Conservation (phyloP, 192 early-diverging fungal genomes). For the Dispira parvispora region DNA sequence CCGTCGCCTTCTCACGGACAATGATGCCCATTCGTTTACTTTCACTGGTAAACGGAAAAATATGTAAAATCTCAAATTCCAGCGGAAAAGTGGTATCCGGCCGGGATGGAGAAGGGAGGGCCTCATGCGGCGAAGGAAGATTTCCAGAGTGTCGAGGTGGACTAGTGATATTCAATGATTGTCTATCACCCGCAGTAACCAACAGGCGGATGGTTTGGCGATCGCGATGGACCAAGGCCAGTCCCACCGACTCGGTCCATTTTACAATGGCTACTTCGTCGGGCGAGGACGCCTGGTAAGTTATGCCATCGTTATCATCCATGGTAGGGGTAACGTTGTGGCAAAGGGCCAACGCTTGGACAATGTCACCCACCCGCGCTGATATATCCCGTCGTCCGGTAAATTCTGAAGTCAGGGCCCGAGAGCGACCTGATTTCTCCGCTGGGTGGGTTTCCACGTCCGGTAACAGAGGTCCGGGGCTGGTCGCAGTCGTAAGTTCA, state of each 20-base stretch:
- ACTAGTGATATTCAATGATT: background rate
- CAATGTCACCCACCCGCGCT: constrained; percentile 73
- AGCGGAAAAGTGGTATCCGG: constrained; percentile 13
- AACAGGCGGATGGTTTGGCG: constrained; percentile 46
- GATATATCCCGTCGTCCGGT: constrained; percentile 68
- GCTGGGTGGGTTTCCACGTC: background rate
- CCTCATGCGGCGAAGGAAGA: background rate
- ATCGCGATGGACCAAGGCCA: constrained; percentile 65
- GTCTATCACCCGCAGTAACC: constrained; percentile 18
- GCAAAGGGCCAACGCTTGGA: constrained; percentile 73
- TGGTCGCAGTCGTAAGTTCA: background rate
- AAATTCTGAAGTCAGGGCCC: background rate
- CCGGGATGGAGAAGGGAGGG: background rate
- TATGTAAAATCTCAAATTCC: constrained; percentile 67
- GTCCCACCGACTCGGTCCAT: constrained; percentile 78
- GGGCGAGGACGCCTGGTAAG: constrained; percentile 89
- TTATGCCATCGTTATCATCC: constrained; percentile 21
- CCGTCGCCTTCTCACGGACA: constrained; percentile 41
- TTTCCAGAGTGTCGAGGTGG: background rate
- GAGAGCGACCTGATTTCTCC: background rate
- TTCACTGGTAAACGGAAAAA: constrained; percentile 98
- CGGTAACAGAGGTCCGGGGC: background rate
- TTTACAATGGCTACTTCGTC: constrained; percentile 92
- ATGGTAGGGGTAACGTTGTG: constrained; percentile 63
- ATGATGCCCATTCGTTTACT: constrained; percentile 96